phyloP scores from a whole-genome alignment of 345 rosid genomes.

The Moricandia arvensis region DNA sequence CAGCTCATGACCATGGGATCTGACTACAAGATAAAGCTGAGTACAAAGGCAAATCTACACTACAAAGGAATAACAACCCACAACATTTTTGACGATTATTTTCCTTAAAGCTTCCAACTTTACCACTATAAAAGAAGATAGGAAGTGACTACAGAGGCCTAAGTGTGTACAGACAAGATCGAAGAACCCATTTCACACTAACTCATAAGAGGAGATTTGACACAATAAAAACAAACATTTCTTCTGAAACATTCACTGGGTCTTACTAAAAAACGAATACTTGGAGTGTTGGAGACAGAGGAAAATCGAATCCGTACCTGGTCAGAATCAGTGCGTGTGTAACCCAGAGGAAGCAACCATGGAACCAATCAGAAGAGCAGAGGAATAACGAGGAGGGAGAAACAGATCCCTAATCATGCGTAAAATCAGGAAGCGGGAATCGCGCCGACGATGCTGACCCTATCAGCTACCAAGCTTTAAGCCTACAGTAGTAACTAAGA shows the following conservation, averaged over 20 bases:
- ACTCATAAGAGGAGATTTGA: background rate
- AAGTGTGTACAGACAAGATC: conserved; percentile 2
- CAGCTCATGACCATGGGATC: conserved; percentile 21
- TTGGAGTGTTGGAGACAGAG: background rate
- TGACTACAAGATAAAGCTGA: conserved; percentile 6
- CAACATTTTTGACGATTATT: background rate
- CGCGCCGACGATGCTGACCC: conserved; percentile 38
- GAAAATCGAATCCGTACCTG: conserved; percentile 21
- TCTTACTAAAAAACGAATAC: background rate
- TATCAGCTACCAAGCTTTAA: conserved; percentile 26
- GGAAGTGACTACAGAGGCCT: background rate
- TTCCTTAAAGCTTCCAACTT: background rate
- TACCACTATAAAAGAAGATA: background rate
- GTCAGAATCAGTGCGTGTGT: background rate
- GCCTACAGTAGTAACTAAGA: background rate
- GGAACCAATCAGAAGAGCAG: background rate
- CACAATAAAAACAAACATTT: background rate
- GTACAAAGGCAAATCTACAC: background rate
- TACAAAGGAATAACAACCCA: background rate
- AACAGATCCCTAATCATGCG: conserved; percentile 31
- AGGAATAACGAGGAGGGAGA: background rate
- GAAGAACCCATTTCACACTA: conserved; percentile 6
- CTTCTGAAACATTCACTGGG: background rate
- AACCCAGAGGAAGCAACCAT: conserved; percentile 7
- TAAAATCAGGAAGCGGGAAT: conserved; percentile 30